phyloP scores from a whole-genome alignment of 2,329 filamentous ascomycete genomes.

The Diplocarpon mali region DNA sequence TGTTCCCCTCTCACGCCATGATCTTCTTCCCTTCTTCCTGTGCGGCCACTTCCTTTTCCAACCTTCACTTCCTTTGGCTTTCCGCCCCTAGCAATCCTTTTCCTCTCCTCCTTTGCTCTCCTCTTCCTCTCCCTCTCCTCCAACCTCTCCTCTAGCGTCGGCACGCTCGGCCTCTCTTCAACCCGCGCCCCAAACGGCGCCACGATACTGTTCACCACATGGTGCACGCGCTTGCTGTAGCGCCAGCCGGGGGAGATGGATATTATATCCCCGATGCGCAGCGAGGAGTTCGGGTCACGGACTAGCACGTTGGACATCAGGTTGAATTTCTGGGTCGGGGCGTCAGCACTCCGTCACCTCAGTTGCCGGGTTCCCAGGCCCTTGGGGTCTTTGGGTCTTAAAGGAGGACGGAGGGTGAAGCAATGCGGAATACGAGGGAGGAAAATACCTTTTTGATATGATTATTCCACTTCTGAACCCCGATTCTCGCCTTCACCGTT shows the following conservation, averaged over 20 bases:
- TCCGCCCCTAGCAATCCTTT: conserved; percentile 2
- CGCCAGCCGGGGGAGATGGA: conserved; percentile 57
- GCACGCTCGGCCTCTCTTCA: conserved; percentile 53
- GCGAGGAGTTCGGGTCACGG: conserved; percentile 65
- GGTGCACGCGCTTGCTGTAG: conserved; percentile 54
- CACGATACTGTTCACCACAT: conserved; percentile 66
- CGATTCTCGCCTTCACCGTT: conserved; percentile 68
- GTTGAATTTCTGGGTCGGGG: conserved; percentile 46
- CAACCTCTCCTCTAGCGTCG: conserved; percentile 50
- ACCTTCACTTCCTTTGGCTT: conserved; percentile 9
- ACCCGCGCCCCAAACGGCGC: conserved; percentile 57
- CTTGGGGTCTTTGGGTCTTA: background rate
- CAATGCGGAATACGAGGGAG: background rate
- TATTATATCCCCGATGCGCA: conserved; percentile 65
- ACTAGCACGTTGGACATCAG: conserved; percentile 56
- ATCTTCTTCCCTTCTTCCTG: conserved; percentile 1
- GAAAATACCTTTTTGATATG: conserved; percentile 59
- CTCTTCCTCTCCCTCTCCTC: conserved; percentile 42
- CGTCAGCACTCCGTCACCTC: background rate
- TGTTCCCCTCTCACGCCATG: conserved; percentile 13
- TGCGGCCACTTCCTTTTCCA: background rate
- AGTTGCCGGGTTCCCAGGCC: background rate
- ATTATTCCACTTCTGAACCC: conserved; percentile 60
- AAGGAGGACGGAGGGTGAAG: background rate
- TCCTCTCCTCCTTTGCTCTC: conserved; percentile 43